Base-by-base conservation (phyloP, 1,139 yeast species). In the Suhomyces coccinellae region DNA sequence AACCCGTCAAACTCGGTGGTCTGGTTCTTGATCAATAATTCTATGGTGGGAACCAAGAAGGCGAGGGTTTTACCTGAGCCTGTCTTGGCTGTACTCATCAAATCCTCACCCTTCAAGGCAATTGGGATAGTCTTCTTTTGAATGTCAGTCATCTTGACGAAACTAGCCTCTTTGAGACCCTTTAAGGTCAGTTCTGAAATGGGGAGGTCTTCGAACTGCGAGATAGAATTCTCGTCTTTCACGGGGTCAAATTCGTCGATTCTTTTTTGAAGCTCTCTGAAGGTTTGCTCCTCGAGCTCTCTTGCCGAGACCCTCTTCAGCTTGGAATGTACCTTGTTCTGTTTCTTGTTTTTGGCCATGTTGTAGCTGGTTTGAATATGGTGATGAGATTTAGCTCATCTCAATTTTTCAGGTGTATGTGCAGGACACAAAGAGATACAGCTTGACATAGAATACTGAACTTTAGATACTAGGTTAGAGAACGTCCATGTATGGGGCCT, bases 21-120 rank as follows among this genome's bases (percentile, higher is more conserved):
- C 50, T 79, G 79, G 51, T 83, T 83, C 54, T 87, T 78, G 52
- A 82, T 78, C 48, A 91, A 71, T 40, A 77, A 73, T 60, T 90
- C 97, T 16, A 90, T 66, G 5, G 87, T 79, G 2, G 99, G 99
- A 36, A 93, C 77, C 54, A 93, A 71, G 58, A 93, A 93, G 4
- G 98, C 96, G 48, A 93, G 67, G 0, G 99, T 93, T 63, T 93
- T 93, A 40, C 99, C 99, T 1, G 97, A 89, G 3, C 99, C 99
- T 0, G 99, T 93, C 57, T 84, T 83, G 15, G 99, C 99, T 17
- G 97, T 95, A 24, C 91, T 98, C 55, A 93, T 73, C 9, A 93
- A 67, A 67, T 95, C 99, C 39, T 82, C 76, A 0, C 95, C 95
- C 56, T 87, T 82, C 50, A 93, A 71, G 1, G 96, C 84, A 14